A percentile compares a stretch with the other conserved stretches of the same genome.
Conservation (phyloP, 306 rosid genomes). For the Inga laurina region DNA sequence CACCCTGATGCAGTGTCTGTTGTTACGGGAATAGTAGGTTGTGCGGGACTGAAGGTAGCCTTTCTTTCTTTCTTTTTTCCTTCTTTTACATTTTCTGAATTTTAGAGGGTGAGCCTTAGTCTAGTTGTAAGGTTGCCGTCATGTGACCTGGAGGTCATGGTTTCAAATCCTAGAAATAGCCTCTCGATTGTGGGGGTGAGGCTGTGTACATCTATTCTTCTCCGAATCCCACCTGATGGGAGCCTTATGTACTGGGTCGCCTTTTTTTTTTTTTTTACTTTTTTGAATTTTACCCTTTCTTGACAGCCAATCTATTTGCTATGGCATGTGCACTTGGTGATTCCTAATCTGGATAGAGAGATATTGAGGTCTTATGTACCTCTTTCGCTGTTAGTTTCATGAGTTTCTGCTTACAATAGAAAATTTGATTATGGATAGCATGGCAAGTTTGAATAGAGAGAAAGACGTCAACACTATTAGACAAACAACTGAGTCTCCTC, state of each 20-base stretch:
- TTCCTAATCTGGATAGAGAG: background rate
- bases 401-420: constrained; percentile 7
- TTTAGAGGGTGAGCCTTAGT: background rate
- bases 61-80: background rate
- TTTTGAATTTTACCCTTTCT: background rate
- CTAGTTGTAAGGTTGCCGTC: no score
- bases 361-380: constrained; percentile 7
- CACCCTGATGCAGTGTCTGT: constrained; percentile 95
- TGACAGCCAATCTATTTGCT: constrained; percentile 11
- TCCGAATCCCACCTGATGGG: no score
- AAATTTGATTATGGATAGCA: background rate
- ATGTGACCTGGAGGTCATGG: no score
- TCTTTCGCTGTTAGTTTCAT: background rate
- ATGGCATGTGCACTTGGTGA: background rate
- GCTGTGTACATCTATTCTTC: no score
- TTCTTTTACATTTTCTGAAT: background rate
- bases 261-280: background rate
- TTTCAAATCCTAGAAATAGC: no score
- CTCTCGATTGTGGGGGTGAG: no score
- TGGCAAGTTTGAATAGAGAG: constrained; percentile 9
- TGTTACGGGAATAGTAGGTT: constrained; percentile 96
- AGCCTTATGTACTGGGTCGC: no score
- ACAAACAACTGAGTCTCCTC: constrained; percentile 41
- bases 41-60: constrained; percentile 95
- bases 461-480: background rate